Evolutionary conservation across 768 basidiomycete species (phyloP).

Genomic region (Suillus sp.): DNA sequence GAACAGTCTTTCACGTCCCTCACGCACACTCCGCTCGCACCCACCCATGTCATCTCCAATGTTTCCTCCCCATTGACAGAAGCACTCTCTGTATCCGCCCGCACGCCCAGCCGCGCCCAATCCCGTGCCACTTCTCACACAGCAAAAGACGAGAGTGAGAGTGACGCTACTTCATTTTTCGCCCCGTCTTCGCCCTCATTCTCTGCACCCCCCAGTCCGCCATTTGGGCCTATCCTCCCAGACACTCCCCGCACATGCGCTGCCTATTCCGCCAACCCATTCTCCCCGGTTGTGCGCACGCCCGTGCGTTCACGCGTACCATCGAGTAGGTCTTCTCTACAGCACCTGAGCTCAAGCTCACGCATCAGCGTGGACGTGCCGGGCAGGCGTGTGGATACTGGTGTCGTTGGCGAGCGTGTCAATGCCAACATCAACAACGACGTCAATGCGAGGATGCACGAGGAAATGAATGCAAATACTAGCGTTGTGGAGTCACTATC

Average conservation of each 20-base stretch:
- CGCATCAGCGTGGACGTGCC: neutral
- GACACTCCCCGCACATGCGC: slow-evolving; percentile 33
- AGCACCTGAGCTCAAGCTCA: neutral
- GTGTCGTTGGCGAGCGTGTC: neutral
- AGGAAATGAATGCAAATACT: neutral
- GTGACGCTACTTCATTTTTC: neutral
- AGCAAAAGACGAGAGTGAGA: slow-evolving; percentile 17
- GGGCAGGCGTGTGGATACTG: neutral
- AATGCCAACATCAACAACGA: neutral
- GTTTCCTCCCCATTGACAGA: slow-evolving; percentile 30
- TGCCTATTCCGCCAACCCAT: slow-evolving; percentile 29
- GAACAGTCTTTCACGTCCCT: slow-evolving; percentile 47
- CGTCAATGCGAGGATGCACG: neutral
- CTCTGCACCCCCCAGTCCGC: slow-evolving; percentile 10
- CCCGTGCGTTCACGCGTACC: neutral
- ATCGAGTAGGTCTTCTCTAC: neutral
- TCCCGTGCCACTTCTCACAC: neutral
- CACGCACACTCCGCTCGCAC: slow-evolving; percentile 49
- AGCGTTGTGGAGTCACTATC: slow-evolving; percentile 31
- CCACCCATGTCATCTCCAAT: slow-evolving; percentile 51
- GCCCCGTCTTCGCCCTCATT: slow-evolving; percentile 6
- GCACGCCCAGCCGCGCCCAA: slow-evolving; percentile 19
- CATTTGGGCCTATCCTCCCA: slow-evolving; percentile 32
- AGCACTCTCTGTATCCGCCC: slow-evolving; percentile 3
- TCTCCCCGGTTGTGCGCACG: slow-evolving; percentile 27